phyloP scores from a whole-genome alignment of 768 basidiomycete species.

The Cytidiella melzeri region DNA sequence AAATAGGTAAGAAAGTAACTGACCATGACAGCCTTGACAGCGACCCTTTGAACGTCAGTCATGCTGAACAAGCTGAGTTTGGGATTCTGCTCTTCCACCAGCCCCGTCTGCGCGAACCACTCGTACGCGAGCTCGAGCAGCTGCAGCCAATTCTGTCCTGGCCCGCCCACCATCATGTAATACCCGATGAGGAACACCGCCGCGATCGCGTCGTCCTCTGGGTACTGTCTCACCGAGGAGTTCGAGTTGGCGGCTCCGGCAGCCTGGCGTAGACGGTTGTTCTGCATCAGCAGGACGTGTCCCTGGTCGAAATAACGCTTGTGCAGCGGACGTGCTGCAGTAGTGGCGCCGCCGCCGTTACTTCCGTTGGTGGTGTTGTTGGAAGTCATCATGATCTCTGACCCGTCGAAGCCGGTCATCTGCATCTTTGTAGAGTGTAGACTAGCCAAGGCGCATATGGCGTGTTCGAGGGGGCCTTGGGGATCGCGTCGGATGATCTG shows the following conservation, averaged over 20 bases:
- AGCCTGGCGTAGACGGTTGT: too few species aligned
- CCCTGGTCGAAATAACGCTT: constrained; percentile 66
- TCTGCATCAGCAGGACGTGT: constrained; percentile 52
- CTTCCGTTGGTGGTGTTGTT: constrained; percentile 51
- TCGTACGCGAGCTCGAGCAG: constrained; percentile 68
- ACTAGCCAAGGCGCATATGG: constrained; percentile 70
- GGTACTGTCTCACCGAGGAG: constrained; percentile 38
- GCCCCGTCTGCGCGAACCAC: constrained; percentile 66
- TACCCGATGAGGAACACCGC: constrained; percentile 73
- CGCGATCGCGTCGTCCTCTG: constrained; percentile 68
- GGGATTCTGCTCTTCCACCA: constrained; percentile 60
- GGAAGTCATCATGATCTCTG: too few species aligned
- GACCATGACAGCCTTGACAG: constrained; percentile 70
- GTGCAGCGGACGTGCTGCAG: constrained; percentile 51
- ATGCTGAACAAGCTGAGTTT: constrained; percentile 51
- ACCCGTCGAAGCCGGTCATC: constrained; percentile 22
- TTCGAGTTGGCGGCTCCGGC: constrained; percentile 48
- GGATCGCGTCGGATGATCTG: constrained; percentile 60
- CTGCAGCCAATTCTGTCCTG: constrained; percentile 61
- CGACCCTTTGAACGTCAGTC: constrained; percentile 45
- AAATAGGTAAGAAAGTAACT: constrained; percentile 25
- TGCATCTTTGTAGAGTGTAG: constrained; percentile 40
- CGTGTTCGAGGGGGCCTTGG: constrained; percentile 63
- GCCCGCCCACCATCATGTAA: constrained; percentile 65
- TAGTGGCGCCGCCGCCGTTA: constrained; percentile 50